These are phyloP conservation scores for Neurospora tetraspora DNA, from an alignment of 495 filamentous ascomycete species.

Conservation along the genomic window DNA sequence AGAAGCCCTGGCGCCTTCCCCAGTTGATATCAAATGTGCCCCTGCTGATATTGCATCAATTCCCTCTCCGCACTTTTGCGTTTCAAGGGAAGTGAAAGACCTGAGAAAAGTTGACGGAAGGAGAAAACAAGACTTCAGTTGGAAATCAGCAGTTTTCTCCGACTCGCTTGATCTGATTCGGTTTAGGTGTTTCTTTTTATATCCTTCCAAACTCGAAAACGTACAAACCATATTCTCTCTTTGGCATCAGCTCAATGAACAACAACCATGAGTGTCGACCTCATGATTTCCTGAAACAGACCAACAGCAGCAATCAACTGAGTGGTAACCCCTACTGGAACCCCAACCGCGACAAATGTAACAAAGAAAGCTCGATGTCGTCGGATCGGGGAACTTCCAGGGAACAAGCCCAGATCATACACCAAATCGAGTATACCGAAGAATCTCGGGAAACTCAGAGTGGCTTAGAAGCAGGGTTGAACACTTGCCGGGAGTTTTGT, in stretches of 20 bases:
- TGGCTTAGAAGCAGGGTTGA: too few relatives aligned
- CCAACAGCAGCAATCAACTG: neutral
- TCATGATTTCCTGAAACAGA: neutral
- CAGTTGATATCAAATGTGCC: neutral
- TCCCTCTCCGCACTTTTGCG: neutral
- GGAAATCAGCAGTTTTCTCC: neutral
- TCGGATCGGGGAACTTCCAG: neutral
- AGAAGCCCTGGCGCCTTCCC: neutral
- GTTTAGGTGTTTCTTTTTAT: neutral
- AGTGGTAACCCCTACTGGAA: neutral
- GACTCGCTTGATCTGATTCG: neutral
- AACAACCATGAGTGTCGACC: neutral
- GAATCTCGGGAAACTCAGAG: too few relatives aligned
- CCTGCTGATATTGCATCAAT: neutral
- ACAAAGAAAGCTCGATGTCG: neutral
- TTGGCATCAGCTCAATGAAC: neutral
- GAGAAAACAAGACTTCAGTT: neutral
- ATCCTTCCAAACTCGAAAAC: neutral
- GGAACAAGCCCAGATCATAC: neutral
- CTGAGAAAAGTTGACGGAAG: neutral
- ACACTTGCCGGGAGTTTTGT: too few relatives aligned
- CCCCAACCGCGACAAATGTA: neutral
- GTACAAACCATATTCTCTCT: neutral
- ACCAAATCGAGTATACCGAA: neutral
- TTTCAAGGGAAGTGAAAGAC: neutral